These are phyloP conservation scores for Penicillium rolfsii DNA, from an alignment of 2,329 filamentous ascomycete species.

Conservation along the genomic window DNA sequence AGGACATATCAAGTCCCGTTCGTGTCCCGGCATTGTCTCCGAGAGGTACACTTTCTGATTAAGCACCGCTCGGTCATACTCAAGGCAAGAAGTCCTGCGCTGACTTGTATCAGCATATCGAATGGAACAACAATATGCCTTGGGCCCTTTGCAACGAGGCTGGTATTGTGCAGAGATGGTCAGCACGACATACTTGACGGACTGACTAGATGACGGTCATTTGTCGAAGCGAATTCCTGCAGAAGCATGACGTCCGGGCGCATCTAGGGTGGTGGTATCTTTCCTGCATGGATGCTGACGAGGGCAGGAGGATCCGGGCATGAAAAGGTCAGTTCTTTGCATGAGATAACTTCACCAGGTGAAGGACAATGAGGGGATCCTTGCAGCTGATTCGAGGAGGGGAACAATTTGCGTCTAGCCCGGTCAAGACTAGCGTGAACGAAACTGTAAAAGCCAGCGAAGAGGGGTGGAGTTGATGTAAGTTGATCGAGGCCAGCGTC, in stretches of 20 bases:
- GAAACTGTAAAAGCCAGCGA: background rate
- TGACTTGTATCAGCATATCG: background rate
- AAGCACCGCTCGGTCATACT: background rate
- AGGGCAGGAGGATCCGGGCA: background rate
- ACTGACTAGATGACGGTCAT: background rate
- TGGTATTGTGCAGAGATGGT: background rate
- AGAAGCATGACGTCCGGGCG: slow-evolving; percentile 4
- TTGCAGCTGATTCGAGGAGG: slow-evolving; percentile 8
- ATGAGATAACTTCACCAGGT: background rate
- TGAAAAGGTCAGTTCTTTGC: background rate
- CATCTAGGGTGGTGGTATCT: background rate
- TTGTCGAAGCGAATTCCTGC: slow-evolving; percentile 2
- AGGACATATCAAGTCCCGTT: background rate
- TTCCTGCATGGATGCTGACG: slow-evolving; percentile 3
- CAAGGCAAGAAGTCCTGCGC: background rate
- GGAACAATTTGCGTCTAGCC: background rate
- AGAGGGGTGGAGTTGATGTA: background rate
- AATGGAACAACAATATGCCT: background rate
- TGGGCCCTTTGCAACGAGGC: background rate
- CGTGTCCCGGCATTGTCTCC: background rate
- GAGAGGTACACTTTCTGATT: background rate
- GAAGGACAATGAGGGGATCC: background rate
- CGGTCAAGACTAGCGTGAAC: background rate
- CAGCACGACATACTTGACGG: background rate
- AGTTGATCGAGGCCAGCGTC: slow-evolving; percentile 24